phyloP scores from a whole-genome alignment of 164 flowering plant species.

The Sedum album region DNA sequence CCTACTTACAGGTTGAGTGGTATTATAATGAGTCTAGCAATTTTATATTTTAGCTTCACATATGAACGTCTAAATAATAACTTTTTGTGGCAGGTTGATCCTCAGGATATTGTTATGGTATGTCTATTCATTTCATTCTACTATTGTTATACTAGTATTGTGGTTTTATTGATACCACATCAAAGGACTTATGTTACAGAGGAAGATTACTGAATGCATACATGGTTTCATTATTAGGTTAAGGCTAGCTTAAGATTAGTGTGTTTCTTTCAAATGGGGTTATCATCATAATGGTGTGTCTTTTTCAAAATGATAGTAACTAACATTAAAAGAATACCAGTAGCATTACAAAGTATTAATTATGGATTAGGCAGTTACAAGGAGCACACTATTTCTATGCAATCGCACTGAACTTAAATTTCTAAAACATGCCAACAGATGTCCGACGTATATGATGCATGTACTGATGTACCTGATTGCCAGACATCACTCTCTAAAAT shows the following conservation, averaged over 20 bases:
- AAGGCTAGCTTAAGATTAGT: background rate
- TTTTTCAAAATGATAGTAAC: too few relatives aligned
- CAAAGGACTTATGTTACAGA: background rate
- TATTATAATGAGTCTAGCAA: background rate
- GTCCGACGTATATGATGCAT: background rate
- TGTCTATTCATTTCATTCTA: slow-evolving; percentile 12
- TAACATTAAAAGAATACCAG: too few relatives aligned
- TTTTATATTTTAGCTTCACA: background rate
- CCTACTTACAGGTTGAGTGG: too few relatives aligned
- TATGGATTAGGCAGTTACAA: too few relatives aligned
- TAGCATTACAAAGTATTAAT: slow-evolving; percentile 16
- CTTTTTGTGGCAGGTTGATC: slow-evolving; percentile 77
- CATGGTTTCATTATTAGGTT: background rate
- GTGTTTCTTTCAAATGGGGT: background rate
- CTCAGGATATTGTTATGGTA: slow-evolving; percentile 96
- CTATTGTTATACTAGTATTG: background rate
- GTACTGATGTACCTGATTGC: background rate
- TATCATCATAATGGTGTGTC: background rate
- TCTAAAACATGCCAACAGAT: background rate
- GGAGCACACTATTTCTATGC: background rate
- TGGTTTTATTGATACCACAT: background rate
- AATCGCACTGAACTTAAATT: too few relatives aligned
- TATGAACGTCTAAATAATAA: background rate
- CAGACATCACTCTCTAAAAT: background rate
- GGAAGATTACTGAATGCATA: background rate